phyloP scores from a whole-genome alignment of 495 filamentous ascomycete genomes.

The Aspergillus coremiiformis region DNA sequence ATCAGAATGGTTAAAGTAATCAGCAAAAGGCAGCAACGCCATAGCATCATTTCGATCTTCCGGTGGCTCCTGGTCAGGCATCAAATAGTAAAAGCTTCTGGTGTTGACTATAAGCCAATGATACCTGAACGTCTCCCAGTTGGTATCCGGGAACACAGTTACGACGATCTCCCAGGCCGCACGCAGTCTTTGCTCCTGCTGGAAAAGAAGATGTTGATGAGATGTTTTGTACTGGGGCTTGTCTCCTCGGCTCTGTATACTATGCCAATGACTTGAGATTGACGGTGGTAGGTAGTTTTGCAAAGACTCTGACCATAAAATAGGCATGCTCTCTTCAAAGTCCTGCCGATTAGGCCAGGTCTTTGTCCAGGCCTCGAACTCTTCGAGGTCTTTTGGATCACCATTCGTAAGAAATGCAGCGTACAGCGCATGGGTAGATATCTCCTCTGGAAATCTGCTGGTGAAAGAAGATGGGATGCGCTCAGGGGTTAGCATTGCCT shows the following conservation, averaged over 20 bases:
- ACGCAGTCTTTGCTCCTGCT: constrained; percentile 56
- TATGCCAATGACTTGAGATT: constrained; percentile 33
- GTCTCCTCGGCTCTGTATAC: constrained; percentile 13
- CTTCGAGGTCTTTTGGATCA: constrained; percentile 22
- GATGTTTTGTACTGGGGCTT: constrained; percentile 27
- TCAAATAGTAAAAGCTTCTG: constrained; percentile 70
- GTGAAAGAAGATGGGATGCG: constrained; percentile 44
- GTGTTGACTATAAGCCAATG: constrained; percentile 80
- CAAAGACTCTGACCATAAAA: constrained; percentile 52
- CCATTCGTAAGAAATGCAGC: constrained; percentile 60
- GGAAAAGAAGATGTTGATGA: constrained; percentile 47
- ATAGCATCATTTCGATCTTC: constrained; percentile 60
- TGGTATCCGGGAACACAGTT: constrained; percentile 44
- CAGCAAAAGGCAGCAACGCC: constrained; percentile 75
- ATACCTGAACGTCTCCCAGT: constrained; percentile 53
- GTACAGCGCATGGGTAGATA: constrained; percentile 60
- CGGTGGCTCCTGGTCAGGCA: constrained; percentile 42
- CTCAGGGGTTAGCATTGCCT: constrained; percentile 53
- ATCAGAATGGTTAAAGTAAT: constrained; percentile 79
- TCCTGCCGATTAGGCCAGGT: constrained; percentile 57
- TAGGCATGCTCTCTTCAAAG: constrained; percentile 56
- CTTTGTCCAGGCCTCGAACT: constrained; percentile 53
- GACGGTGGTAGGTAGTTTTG: constrained; percentile 35
- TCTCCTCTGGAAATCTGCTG: constrained; percentile 40
- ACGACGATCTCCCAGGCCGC: constrained; percentile 51